Conservation (phyloP, 1,284 basidiomycete genomes). For the Sporisorium iseilematis-ciliati region DNA sequence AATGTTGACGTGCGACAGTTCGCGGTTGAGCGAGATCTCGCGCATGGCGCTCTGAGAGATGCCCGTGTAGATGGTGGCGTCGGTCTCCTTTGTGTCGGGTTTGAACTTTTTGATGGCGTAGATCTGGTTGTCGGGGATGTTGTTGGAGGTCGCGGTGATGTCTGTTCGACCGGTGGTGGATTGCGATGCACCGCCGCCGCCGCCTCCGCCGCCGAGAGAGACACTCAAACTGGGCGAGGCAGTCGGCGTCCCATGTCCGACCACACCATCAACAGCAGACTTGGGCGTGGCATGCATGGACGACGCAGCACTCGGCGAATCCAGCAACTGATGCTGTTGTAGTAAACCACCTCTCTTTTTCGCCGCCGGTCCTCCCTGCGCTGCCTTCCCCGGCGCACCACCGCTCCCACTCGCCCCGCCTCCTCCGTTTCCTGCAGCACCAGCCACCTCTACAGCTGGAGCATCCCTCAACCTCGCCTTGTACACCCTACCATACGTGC, state of each 20-base stretch:
- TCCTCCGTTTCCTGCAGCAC: neutral
- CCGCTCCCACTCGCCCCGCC: neutral
- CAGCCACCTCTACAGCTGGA: neutral
- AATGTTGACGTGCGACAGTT: conserved; percentile 92
- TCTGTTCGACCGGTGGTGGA: conserved; percentile 6
- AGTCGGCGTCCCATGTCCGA: conserved; percentile 20
- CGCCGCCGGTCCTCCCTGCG: neutral
- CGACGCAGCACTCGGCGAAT: conserved; percentile 26
- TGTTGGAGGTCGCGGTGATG: neutral
- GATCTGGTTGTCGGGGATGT: conserved; percentile 44
- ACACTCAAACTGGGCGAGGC: conserved; percentile 26
- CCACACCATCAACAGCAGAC: conserved; percentile 14
- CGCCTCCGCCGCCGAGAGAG: conserved; percentile 1
- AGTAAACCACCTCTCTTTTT: conserved; percentile 30
- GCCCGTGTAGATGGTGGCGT: conserved; percentile 82
- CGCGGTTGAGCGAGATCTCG: conserved; percentile 96
- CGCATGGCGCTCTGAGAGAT: conserved; percentile 96
- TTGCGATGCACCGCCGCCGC: neutral
- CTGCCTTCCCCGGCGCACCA: conserved; percentile 1
- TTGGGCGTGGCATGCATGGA: conserved; percentile 36
- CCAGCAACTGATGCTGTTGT: conserved; percentile 30
- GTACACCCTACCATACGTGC: conserved; percentile 97
- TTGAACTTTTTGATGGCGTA: conserved; percentile 99
- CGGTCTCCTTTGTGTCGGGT: conserved; percentile 80
- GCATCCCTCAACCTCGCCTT: conserved; percentile 78